Percentiles rank a stretch among this genome's conserved stretches.
These are phyloP conservation scores for Nicotiana tomentosiformis DNA, from an alignment of 257 asterid genomes.

Conservation along the genomic window DNA sequence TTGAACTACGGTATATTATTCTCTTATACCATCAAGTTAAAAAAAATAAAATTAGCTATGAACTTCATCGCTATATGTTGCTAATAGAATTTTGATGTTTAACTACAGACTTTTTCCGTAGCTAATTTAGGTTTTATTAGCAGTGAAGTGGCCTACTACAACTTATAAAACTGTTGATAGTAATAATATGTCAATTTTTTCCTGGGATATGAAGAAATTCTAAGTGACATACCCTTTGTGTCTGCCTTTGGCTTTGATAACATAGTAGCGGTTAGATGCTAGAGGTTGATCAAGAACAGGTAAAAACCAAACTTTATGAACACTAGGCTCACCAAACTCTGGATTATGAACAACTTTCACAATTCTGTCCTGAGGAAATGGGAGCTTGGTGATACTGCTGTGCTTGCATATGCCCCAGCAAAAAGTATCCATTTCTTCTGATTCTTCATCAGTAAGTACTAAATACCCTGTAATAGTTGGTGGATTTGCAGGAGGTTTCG, in stretches of 20 bases:
- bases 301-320: conserved; percentile 58
- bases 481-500: conserved; percentile 34
- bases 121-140: no score
- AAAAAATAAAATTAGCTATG: no score
- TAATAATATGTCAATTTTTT: no score
- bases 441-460: conserved; percentile 53
- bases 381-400: conserved; percentile 43
- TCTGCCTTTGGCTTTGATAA: conserved; percentile 62
- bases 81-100: no score
- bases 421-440: conserved; percentile 42
- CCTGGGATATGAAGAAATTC: neutral
- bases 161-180: no score
- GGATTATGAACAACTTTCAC: conserved; percentile 62
- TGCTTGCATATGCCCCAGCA: conserved; percentile 58
- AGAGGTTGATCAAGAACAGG: conserved; percentile 72
- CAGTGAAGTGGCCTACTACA: no score
- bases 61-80: no score
- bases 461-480: conserved; percentile 41
- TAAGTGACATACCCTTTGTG: conserved; percentile 50
- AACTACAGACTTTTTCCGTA: no score
- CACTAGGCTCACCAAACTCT: conserved; percentile 38
- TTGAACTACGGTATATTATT: no score
- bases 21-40: no score
- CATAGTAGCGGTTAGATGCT: conserved; percentile 61
- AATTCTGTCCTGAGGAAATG: conserved; percentile 78